phyloP scores from a whole-genome alignment of 345 rosid species.

The Psidium guajava region DNA sequence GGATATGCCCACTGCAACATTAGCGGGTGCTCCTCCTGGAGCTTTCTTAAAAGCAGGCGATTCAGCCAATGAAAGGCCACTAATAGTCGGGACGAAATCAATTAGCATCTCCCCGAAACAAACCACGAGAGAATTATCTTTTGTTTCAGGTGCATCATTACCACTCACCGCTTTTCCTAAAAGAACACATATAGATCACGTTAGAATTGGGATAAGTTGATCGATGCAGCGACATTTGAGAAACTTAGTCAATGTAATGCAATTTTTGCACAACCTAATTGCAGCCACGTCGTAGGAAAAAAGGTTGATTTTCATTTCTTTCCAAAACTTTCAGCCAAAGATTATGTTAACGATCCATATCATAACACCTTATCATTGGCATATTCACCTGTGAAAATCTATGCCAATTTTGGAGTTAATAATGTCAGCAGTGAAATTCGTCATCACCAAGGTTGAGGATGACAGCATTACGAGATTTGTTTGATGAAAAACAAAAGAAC shows the following conservation, averaged over 20 bases:
- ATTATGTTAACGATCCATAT: neutral
- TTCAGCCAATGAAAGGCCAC: constrained; percentile 70
- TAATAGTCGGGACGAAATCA: constrained; percentile 83
- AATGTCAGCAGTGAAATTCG: neutral
- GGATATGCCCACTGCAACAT: constrained; percentile 77
- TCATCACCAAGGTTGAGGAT: neutral
- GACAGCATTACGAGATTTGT: neutral
- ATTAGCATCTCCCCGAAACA: constrained; percentile 98
- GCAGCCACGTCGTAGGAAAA: neutral
- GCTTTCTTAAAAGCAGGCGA: constrained; percentile 91
- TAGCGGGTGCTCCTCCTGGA: constrained; percentile 97
- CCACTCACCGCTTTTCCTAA: constrained; percentile 47
- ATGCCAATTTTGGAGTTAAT: neutral
- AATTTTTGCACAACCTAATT: neutral
- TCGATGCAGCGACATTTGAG: neutral
- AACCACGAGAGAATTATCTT: constrained; percentile 55
- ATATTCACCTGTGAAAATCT: neutral
- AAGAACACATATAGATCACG: neutral
- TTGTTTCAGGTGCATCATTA: constrained; percentile 29
- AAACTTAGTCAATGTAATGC: neutral
- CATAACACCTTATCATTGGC: neutral
- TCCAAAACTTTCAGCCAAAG: neutral
- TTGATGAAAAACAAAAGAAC: neutral
- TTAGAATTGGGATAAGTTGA: neutral
- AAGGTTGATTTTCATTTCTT: neutral